Base-by-base conservation (phyloP, 1,284 basidiomycete species). In the Papiliotrema laurentii region DNA sequence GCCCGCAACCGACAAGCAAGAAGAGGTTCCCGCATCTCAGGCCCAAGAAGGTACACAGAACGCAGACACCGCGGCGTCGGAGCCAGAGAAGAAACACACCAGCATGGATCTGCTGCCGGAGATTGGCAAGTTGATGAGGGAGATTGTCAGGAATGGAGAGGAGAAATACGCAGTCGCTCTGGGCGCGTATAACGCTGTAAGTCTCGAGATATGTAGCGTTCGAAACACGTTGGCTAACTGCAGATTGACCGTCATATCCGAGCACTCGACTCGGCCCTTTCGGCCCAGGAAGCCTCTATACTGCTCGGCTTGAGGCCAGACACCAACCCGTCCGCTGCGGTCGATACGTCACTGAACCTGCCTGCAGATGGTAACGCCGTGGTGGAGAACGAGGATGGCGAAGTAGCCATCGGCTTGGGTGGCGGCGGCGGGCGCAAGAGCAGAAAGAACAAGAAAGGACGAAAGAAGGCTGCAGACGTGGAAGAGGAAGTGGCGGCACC, bases 181-280 rank as follows among this genome's bases (percentile, higher is more conserved):
- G 0, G 75, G 75, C 5, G 75, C 76, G 2, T 79, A 78, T 60
- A 75, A 78, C 45, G 56, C 69, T 27, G 71, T 71, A 34, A 52
- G 70, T 57, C 19, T 19, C 31, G 33, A 22, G 22, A 27, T 21
- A n/a, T 25, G 22, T 5, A 19, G 16, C 19, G 26, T 5, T 45
- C 13, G 18, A 13, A 27, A 22, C 31, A 46, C 26, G 30, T 24
- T 27, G 44, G 34, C 44, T 46, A 7, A 35, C 16, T 19, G 21
- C 60, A 72, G 67, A 72, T 79, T 33, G 77, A 79, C 54, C 60
- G 77, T 34, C 77, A 78, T 55, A 76, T 77, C 43, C 68, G 76
- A n/a, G 72, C 76, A 2, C 68, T 79, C 19, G 77, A 79, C 60
- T 71, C 67, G 1, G 76, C 77, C 10, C 50, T 75, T 3, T 53